Evolutionary conservation across 371 early-diverging fungal genomes (phyloP), one percentile per base, ranked within the genome.

Genomic region (Syncephalastrum monosporum): DNA sequence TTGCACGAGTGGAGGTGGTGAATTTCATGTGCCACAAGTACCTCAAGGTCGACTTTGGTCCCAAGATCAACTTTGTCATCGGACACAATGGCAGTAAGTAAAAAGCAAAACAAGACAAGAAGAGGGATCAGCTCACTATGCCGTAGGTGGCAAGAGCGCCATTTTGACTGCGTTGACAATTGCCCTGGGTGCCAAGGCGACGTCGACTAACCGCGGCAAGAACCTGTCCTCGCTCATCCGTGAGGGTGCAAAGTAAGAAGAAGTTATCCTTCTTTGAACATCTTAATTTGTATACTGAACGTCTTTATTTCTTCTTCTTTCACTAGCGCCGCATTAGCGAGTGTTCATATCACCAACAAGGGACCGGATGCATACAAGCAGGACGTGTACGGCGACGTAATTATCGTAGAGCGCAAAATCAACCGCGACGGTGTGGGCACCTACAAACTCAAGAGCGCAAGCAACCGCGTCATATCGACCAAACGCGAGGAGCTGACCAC

Each of bases 1-100:
- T 97, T 49, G 90, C 93, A 47, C 61, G 75, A 29, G 82, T 97
- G 15, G 90, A 91, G 67, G 71, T 97, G 27, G 74, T 79, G 27
- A 93, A 97, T 64, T 97, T 97, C 69, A 95, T 97, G 96, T 96
- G 97, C 67, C 98, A 98, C 70, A 82, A 83, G 41, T 81, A 82
- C 48, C 80, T 94, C 14, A 78, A 82, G 19, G 86, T 96, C 8
- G 72, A 84, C 49, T 82, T 98, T 63, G 87, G 89, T 17, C 89
- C 94, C 2, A 88, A 92, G 55, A 89, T 98, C 61, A 98, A 98
- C 72, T 98, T 98, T 69, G 85, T 98, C 42, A 90, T 91, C 51
- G 98, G 98, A 5, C 92, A 94, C 61, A 98, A 97, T 66, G 96
- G 98, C 59, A 89, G 90, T 87, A 77, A 43, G 85, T 71, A 12